A percentile compares a stretch with the other conserved stretches of the same genome.
Evolutionary conservation across 257 asterid species (phyloP).

Genomic region (Echium plantagineum): DNA sequence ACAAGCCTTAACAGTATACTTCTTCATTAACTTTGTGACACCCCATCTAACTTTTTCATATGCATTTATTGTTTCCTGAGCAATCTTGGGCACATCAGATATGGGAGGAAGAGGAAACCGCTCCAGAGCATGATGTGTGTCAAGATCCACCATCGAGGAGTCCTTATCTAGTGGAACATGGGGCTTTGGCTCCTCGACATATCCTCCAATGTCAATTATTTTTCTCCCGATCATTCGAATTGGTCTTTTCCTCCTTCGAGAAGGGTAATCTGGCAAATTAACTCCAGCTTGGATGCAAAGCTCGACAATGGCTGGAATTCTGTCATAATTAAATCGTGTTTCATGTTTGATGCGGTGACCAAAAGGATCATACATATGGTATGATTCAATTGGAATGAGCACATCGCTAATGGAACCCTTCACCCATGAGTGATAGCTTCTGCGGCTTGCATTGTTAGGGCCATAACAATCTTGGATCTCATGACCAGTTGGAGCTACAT

Average conservation of each 20-base stretch:
- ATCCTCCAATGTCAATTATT: conserved; percentile 58
- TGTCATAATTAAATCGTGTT: conserved; percentile 61
- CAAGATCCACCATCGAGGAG: conserved; percentile 36
- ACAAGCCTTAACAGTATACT: conserved; percentile 83
- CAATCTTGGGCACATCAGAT: conserved; percentile 35
- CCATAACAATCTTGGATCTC: conserved; percentile 71
- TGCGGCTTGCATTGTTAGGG: conserved; percentile 45
- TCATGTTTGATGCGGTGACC: conserved; percentile 80
- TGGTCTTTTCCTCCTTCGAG: conserved; percentile 72
- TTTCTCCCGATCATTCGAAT: conserved; percentile 81
- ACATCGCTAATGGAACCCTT: conserved; percentile 73
- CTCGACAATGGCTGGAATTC: conserved; percentile 81
- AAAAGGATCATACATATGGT: conserved; percentile 82
- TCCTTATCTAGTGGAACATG: conserved; percentile 16
- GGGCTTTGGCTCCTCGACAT: conserved; percentile 44
- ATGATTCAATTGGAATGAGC: conserved; percentile 73
- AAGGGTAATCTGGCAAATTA: conserved; percentile 70
- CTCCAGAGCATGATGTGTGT: conserved; percentile 57
- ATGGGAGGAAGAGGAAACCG: conserved; percentile 47
- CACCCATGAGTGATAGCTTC: conserved; percentile 74
- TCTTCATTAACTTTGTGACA: conserved; percentile 58
- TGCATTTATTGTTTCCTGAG: conserved; percentile 55
- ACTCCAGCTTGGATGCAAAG: conserved; percentile 99
- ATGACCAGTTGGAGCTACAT: conserved; percentile 57
- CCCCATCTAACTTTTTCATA: conserved; percentile 70